These are phyloP conservation scores for Colletotrichum aenigma DNA, from an alignment of 2,329 filamentous ascomycete species.

Conservation along the genomic window DNA sequence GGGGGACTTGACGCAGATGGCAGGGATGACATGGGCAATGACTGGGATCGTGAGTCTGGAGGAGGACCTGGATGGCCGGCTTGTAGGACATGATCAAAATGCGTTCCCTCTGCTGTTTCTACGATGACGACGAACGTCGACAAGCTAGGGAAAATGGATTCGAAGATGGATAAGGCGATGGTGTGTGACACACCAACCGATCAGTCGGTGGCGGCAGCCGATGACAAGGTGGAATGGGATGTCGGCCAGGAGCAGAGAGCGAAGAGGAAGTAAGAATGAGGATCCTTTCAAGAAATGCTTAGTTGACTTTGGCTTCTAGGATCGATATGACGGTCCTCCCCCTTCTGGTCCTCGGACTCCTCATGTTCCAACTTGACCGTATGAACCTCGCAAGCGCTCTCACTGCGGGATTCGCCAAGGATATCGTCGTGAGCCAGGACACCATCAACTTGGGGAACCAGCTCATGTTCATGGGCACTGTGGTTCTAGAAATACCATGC, in stretches of 20 bases:
- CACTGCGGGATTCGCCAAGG: conserved; percentile 49
- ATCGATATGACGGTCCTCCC: conserved; percentile 51
- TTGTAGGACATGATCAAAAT: not conserved
- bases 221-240: conserved; percentile 18
- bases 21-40: not conserved
- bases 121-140: not conserved
- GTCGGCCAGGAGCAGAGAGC: conserved; percentile 18
- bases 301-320: conserved; percentile 29
- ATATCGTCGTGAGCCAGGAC: conserved; percentile 46
- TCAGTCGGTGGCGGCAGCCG: not conserved
- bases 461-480: conserved; percentile 55
- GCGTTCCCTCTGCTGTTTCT: not conserved
- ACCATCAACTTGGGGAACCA: conserved; percentile 59
- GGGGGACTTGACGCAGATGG: not conserved
- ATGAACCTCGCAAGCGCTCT: conserved; percentile 57
- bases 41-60: not conserved
- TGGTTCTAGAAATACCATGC: conserved; percentile 56
- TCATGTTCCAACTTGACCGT: conserved; percentile 57
- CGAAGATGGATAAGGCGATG: not conserved
- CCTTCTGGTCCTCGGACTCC: conserved; percentile 51
- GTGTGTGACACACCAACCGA: conserved; percentile 15
- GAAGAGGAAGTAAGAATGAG: conserved; percentile 18
- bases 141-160: not conserved
- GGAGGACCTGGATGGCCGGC: conserved; percentile 9
- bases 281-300: not conserved